Percentiles rank a stretch among this genome's conserved stretches.
phyloP scores from a whole-genome alignment of 768 basidiomycete species.

The Rhizopogon vesiculosus region DNA sequence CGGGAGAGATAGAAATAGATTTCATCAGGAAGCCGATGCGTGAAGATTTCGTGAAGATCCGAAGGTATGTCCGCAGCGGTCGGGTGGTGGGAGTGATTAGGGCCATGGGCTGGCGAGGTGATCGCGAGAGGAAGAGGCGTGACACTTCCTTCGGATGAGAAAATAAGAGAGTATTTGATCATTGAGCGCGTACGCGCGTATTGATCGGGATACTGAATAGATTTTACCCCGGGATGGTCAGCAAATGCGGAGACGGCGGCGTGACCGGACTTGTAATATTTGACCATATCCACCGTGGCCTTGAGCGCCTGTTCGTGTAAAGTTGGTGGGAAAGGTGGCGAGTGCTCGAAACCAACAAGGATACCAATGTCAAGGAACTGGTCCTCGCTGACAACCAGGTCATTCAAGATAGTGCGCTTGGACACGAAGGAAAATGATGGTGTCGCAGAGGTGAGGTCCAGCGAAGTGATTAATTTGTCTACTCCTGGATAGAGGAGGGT shows the following conservation, averaged over 20 bases:
- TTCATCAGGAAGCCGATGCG: constrained; percentile 90
- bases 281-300: constrained; percentile 87
- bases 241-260: constrained; percentile 71
- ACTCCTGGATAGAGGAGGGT: constrained; percentile 83
- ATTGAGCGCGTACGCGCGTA: constrained; percentile 88
- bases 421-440: constrained; percentile 83
- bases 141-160: constrained; percentile 82
- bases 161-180: constrained; percentile 87
- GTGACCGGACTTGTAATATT: constrained; percentile 87
- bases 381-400: constrained; percentile 69
- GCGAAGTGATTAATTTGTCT: constrained; percentile 84
- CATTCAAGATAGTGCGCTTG: constrained; percentile 67
- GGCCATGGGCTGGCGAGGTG: constrained; percentile 44
- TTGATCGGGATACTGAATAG: constrained; percentile 74
- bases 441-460: constrained; percentile 66
- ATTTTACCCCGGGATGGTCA: constrained; percentile 81
- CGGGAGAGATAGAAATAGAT: constrained; percentile 95
- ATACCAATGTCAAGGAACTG: constrained; percentile 95
- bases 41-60: constrained; percentile 94
- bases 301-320: constrained; percentile 78
- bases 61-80: constrained; percentile 84
- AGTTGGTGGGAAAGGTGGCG: constrained; percentile 76
- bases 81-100: constrained; percentile 58
- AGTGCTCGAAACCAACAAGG: constrained; percentile 84
- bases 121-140: constrained; percentile 76